Conservation (phyloP, 768 basidiomycete species). For the Cystobasidium tubakii region DNA sequence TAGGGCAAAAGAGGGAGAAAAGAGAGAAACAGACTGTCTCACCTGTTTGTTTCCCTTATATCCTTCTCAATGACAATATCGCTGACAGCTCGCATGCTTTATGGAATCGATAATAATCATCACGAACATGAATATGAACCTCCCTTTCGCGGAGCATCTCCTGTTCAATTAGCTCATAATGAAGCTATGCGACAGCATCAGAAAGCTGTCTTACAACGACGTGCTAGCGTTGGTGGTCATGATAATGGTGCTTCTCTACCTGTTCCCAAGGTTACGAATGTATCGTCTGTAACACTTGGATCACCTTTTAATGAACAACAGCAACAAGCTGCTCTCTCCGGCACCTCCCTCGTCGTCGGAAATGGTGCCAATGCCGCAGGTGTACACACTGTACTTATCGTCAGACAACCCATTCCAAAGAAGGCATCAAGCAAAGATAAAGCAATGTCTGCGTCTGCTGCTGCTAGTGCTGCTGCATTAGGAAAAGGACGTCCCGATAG, state of each 20-base stretch:
- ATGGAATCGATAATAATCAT: background rate
- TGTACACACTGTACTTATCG: background rate
- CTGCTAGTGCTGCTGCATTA: background rate
- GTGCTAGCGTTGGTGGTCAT: background rate
- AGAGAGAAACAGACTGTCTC: background rate
- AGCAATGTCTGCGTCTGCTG: background rate
- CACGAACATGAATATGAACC: background rate
- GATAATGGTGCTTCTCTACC: background rate
- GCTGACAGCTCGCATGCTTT: constrained; percentile 28
- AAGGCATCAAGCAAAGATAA: background rate
- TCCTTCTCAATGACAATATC: background rate
- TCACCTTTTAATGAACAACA: constrained; percentile 27
- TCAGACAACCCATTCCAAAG: background rate
- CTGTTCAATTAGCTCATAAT: constrained; percentile 12
- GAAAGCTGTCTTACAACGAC: background rate
- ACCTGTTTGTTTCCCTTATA: background rate
- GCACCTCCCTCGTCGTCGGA: background rate
- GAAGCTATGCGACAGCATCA: constrained; percentile 5
- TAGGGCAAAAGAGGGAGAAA: no score
- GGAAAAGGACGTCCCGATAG: background rate
- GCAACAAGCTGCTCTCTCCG: background rate
- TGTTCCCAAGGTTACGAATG: background rate
- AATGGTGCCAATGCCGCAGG: background rate
- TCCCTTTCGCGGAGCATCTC: background rate
- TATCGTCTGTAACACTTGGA: constrained; percentile 21